These are phyloP conservation scores for Ramaria rubella DNA, from an alignment of 768 basidiomycete species.

Conservation along the genomic window DNA sequence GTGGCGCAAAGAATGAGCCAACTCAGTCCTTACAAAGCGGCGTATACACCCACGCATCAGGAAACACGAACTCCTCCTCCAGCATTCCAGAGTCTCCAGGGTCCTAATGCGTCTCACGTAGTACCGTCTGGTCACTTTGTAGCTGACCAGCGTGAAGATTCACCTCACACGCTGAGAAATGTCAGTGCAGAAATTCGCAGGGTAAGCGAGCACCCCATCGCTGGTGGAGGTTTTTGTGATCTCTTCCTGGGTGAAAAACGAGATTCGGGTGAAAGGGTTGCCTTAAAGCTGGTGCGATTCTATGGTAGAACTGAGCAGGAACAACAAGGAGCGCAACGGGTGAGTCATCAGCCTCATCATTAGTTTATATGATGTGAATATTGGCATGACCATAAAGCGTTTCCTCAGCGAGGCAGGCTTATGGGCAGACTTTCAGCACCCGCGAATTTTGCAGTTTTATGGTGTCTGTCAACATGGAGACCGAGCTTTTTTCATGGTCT, in stretches of 20 bases:
- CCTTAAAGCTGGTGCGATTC: conserved; percentile 11
- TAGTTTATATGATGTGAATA: not conserved
- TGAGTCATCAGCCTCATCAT: not conserved
- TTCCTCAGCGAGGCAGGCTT: conserved; percentile 9
- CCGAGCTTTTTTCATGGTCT: conserved; percentile 3
- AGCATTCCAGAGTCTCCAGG: too few relatives aligned
- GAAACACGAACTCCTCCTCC: too few relatives aligned
- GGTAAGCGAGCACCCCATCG: conserved; percentile 7
- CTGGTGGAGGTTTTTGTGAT: conserved; percentile 14
- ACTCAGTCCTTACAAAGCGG: not conserved
- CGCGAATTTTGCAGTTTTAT: conserved; percentile 12
- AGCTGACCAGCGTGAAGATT: not conserved
- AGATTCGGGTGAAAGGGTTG: conserved; percentile 9
- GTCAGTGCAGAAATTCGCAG: conserved; percentile 10
- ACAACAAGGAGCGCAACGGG: not conserved
- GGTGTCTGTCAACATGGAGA: conserved; percentile 13
- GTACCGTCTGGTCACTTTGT: not conserved
- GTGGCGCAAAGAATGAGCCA: not conserved
- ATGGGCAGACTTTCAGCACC: conserved; percentile 10
- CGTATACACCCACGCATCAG: too few relatives aligned
- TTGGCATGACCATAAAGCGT: too few relatives aligned
- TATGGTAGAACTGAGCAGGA: conserved; percentile 2
- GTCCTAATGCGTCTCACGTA: not conserved
- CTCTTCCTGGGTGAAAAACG: conserved; percentile 11
- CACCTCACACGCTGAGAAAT: not conserved